Conservation (phyloP, 2,329 filamentous ascomycete species). For the Drechslerella stenobrocha region DNA sequence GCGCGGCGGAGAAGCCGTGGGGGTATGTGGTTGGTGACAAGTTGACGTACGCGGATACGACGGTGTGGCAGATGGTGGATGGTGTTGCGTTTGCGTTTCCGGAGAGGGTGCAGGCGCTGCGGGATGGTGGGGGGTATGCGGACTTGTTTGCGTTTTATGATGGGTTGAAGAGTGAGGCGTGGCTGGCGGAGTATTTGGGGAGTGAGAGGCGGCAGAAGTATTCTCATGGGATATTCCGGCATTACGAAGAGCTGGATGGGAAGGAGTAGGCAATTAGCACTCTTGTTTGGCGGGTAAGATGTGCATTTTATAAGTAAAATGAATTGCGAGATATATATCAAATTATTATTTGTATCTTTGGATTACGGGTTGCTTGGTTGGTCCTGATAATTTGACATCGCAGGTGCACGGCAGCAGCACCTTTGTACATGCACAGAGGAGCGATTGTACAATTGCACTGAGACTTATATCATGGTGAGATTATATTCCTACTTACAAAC, state of each 20-base stretch:
- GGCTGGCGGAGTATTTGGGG: constrained; percentile 69
- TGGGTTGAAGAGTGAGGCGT: constrained; percentile 65
- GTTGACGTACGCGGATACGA: constrained; percentile 73
- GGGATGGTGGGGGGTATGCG: constrained; percentile 56
- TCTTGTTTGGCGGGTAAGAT: too few relatives aligned
- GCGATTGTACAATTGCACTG: too few relatives aligned
- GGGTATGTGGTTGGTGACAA: constrained; percentile 67
- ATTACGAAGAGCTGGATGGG: constrained; percentile 73
- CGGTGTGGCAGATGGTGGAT: constrained; percentile 71
- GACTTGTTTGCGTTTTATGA: constrained; percentile 66
- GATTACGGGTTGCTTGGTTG: too few relatives aligned
- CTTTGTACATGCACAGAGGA: too few relatives aligned
- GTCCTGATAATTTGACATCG: too few relatives aligned
- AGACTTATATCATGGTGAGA: too few relatives aligned
- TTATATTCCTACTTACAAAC: too few relatives aligned
- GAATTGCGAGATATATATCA: too few relatives aligned
- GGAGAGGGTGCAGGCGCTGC: constrained; percentile 62
- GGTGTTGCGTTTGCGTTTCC: constrained; percentile 70
- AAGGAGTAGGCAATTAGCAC: constrained; percentile 19
- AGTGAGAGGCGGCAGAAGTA: constrained; percentile 69
- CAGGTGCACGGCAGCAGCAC: too few relatives aligned
- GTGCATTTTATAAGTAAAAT: too few relatives aligned
- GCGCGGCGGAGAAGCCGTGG: constrained; percentile 55
- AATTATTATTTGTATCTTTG: too few relatives aligned
- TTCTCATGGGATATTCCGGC: constrained; percentile 68